Evolutionary conservation across 2,329 filamentous ascomycete genomes (phyloP).

Genomic region (Sporothrix variecibatus): DNA sequence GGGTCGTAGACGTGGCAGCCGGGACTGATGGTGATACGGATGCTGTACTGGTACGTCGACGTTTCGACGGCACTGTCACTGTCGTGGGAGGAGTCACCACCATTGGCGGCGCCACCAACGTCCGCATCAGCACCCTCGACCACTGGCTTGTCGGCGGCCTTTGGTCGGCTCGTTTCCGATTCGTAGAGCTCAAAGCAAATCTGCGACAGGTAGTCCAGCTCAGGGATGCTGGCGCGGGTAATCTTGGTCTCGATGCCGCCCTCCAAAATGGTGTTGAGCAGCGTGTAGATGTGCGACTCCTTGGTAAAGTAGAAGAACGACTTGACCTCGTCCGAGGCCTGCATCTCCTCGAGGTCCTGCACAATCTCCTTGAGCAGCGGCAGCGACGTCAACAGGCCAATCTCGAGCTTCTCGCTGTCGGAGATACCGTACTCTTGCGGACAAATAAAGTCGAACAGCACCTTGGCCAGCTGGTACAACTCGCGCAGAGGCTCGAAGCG

Average conservation of each 20-base stretch:
- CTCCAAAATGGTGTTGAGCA: conserved; percentile 96
- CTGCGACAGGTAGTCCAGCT: conserved; percentile 95
- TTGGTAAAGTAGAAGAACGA: conserved; percentile 99
- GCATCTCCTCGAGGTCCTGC: conserved; percentile 93
- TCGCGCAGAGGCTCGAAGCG: conserved; percentile 87
- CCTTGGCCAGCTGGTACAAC: conserved; percentile 89
- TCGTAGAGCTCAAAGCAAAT: conserved; percentile 99
- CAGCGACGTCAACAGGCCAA: conserved; percentile 89
- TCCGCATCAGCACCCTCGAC: neutral
- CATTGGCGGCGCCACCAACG: neutral
- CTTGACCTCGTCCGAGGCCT: conserved; percentile 90
- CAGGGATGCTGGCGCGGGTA: conserved; percentile 88
- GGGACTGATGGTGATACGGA: conserved; percentile 92
- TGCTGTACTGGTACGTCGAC: conserved; percentile 83
- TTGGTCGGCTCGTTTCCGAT: conserved; percentile 69
- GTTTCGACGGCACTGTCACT: conserved; percentile 47
- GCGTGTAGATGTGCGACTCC: conserved; percentile 96
- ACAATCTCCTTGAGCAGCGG: conserved; percentile 96
- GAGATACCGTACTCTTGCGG: conserved; percentile 98
- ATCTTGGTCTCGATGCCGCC: conserved; percentile 98
- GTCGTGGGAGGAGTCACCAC: conserved; percentile 16
- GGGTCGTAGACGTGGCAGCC: conserved; percentile 97
- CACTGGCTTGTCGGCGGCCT: neutral
- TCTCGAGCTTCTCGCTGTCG: conserved; percentile 95
- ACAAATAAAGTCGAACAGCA: conserved; percentile 97